These are phyloP conservation scores for Aspergillus sp. DNA, from an alignment of 2,329 filamentous ascomycete genomes.

Conservation along the genomic window DNA sequence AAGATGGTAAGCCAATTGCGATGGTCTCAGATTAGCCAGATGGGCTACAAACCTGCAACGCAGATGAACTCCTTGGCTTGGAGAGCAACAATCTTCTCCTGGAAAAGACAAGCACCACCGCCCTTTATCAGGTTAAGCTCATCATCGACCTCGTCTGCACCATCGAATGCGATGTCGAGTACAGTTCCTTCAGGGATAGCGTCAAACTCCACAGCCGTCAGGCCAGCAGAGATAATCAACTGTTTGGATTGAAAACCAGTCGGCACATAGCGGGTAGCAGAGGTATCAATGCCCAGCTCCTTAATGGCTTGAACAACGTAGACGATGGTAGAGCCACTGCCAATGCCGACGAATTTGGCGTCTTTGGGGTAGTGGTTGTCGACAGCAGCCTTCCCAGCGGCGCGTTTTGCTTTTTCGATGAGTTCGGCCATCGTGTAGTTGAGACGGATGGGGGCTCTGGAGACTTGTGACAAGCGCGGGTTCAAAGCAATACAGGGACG, in stretches of 20 bases:
- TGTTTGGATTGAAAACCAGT: conserved; percentile 90
- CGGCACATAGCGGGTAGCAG: conserved; percentile 78
- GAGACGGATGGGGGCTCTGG: conserved; percentile 12
- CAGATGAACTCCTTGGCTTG: conserved; percentile 83
- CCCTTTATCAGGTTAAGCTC: conserved; percentile 97
- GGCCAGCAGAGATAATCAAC: conserved; percentile 75
- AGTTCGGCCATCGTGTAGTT: conserved; percentile 34
- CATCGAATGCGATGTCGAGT: conserved; percentile 92
- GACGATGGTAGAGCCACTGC: conserved; percentile 64
- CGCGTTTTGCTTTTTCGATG: conserved; percentile 61
- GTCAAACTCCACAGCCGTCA: conserved; percentile 76
- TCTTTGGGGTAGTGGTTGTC: conserved; percentile 59
- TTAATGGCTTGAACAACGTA: conserved; percentile 68
- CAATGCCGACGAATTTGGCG: conserved; percentile 62
- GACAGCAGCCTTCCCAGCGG: conserved; percentile 59
- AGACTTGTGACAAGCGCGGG: conserved; percentile 2
- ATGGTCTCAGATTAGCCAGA: not conserved
- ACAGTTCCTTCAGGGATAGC: conserved; percentile 63
- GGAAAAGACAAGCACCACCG: conserved; percentile 93
- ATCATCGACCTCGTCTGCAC: conserved; percentile 93
- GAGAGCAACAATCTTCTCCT: conserved; percentile 92
- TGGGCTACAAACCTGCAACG: conserved; percentile 65
- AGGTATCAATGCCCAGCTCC: conserved; percentile 45
- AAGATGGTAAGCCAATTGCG: not conserved
- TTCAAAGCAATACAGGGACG: not conserved